Percentiles rank a stretch among this genome's conserved stretches.
phyloP scores from a whole-genome alignment of 2,329 filamentous ascomycete species.

The Fusarium coffeatum region DNA sequence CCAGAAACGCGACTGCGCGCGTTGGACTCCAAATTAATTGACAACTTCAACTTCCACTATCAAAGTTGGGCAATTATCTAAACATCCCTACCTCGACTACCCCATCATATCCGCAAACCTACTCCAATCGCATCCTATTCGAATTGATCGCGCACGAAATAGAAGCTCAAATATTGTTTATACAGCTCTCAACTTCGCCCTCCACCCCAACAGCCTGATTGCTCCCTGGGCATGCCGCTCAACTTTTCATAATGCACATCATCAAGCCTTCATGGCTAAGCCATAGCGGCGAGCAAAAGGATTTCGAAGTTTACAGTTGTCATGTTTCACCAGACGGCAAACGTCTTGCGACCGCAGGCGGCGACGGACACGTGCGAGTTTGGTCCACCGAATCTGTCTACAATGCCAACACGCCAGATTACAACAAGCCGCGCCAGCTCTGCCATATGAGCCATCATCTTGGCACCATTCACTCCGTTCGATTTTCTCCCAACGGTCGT shows the following conservation, averaged over 20 bases:
- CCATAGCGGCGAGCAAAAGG: conserved; percentile 96
- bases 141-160: not conserved
- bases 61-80: conserved; percentile 19
- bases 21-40: conserved; percentile 35
- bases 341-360: conserved; percentile 91
- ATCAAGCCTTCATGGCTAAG: conserved; percentile 97
- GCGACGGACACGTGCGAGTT: conserved; percentile 96
- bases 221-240: conserved; percentile 40
- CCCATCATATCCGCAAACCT: not conserved
- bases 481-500: conserved; percentile 94
- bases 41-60: conserved; percentile 16
- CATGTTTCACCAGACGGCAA: conserved; percentile 95
- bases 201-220: conserved; percentile 22
- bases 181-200: not conserved
- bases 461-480: conserved; percentile 95
- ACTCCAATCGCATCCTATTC: conserved; percentile 10
- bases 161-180: not conserved
- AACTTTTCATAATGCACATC: conserved; percentile 73
- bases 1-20: conserved; percentile 43
- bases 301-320: conserved; percentile 98
- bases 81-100: not conserved
- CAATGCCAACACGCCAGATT: conserved; percentile 77
- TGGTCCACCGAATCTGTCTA: conserved; percentile 97
- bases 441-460: conserved; percentile 99
- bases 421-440: conserved; percentile 86